These are phyloP conservation scores for Begonia peltatifolia DNA, from an alignment of 306 rosid genomes.

Conservation along the genomic window DNA sequence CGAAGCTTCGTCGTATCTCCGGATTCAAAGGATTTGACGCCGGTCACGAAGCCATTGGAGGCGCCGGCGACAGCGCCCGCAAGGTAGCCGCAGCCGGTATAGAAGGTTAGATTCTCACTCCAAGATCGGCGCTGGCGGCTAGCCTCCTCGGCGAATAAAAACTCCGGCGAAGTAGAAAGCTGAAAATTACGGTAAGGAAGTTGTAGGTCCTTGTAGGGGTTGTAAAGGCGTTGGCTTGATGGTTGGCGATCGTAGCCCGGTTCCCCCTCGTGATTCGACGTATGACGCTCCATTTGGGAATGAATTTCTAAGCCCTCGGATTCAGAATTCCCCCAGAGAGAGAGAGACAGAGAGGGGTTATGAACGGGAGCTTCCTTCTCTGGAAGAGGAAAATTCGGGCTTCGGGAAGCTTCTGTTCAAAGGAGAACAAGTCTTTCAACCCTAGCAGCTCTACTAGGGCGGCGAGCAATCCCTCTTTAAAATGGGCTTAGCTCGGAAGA, in stretches of 20 bases:
- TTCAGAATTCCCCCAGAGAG: constrained; percentile 12
- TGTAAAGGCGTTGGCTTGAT: constrained; percentile 48
- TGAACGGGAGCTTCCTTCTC: not conserved
- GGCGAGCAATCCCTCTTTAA: too few species aligned
- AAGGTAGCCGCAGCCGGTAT: constrained; percentile 78
- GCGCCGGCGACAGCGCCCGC: constrained; percentile 67
- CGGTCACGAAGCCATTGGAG: constrained; percentile 37
- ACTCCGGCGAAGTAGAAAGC: constrained; percentile 84
- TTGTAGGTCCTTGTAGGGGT: constrained; percentile 87
- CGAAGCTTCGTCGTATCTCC: constrained; percentile 76
- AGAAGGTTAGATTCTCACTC: constrained; percentile 90
- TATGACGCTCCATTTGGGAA: constrained; percentile 38
- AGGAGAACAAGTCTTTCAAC: too few species aligned
- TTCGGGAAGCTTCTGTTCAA: too few species aligned
- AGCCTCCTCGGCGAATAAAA: constrained; percentile 85
- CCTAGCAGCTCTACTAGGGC: too few species aligned
- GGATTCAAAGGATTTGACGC: constrained; percentile 64
- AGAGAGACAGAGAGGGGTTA: too few species aligned
- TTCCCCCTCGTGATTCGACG: constrained; percentile 36
- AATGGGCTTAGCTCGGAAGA: too few species aligned
- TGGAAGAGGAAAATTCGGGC: constrained; percentile 5
- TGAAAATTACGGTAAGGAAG: constrained; percentile 51
- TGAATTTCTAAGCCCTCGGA: constrained; percentile 20
- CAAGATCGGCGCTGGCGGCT: constrained; percentile 72
- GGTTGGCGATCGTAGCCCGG: constrained; percentile 15